Percentiles rank a stretch among this genome's conserved stretches.
Evolutionary conservation across 805 yeast genomes (phyloP).

Genomic region (Metschnikowia lunata): DNA sequence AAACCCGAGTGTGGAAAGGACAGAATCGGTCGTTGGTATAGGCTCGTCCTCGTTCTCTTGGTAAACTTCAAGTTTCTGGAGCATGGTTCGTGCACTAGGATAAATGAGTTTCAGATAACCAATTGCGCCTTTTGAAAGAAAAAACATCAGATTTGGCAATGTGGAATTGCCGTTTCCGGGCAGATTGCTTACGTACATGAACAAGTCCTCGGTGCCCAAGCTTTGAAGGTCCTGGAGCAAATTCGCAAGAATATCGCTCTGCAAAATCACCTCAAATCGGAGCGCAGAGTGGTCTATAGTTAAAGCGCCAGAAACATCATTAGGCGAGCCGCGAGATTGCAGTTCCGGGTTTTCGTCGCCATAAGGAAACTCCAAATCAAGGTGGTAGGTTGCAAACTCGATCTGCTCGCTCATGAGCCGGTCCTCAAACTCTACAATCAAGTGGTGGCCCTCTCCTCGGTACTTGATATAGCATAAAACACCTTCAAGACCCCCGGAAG

Average conservation of each 20-base stretch:
- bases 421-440: slow-evolving; percentile 41
- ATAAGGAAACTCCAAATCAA: slow-evolving; percentile 26
- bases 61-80: slow-evolving; percentile 55
- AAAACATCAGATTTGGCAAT: slow-evolving; percentile 37
- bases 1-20: slow-evolving; percentile 31
- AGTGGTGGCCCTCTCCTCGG: slow-evolving; percentile 36
- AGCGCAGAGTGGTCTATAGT: slow-evolving; percentile 28
- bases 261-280: slow-evolving; percentile 34
- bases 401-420: slow-evolving; percentile 36
- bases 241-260: slow-evolving; percentile 35
- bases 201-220: slow-evolving; percentile 34
- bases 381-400: slow-evolving; percentile 37
- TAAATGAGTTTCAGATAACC: slow-evolving; percentile 65
- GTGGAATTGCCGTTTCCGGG: background rate
- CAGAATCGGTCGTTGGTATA: slow-evolving; percentile 18
- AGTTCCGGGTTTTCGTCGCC: slow-evolving; percentile 19
- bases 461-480: slow-evolving; percentile 34
- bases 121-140: slow-evolving; percentile 68
- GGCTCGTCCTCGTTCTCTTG: slow-evolving; percentile 13
- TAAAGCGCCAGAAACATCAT: slow-evolving; percentile 7
- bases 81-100: slow-evolving; percentile 57
- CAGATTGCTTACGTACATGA: slow-evolving; percentile 25
- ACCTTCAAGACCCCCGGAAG: background rate
- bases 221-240: slow-evolving; percentile 34
- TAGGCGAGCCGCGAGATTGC: background rate